phyloP scores from a whole-genome alignment of 208 protist species.

The Trypanosoma theileri region DNA sequence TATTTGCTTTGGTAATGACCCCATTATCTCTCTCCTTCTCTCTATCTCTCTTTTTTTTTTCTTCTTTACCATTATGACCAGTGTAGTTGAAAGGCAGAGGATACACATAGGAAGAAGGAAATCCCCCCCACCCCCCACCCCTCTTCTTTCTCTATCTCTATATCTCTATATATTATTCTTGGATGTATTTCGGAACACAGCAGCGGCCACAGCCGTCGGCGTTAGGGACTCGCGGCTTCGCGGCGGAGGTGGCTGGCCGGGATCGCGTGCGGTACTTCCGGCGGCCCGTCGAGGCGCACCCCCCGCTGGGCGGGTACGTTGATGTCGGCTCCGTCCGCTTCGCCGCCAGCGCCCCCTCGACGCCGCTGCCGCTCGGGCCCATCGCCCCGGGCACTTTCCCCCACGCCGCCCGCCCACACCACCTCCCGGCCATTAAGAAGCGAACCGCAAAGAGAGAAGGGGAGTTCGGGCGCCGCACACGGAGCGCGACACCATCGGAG shows the following conservation, averaged over 20 bases:
- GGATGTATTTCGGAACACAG: conserved; percentile 16
- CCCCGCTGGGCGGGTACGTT: conserved; percentile 26
- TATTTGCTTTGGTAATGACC: too few relatives aligned
- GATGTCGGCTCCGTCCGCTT: conserved; percentile 29
- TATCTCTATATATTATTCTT: neutral
- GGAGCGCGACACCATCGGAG: neutral
- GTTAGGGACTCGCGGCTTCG: conserved; percentile 52
- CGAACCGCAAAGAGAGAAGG: neutral
- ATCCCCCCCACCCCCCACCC: too few relatives aligned
- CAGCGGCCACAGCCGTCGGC: conserved; percentile 28
- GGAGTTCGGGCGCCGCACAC: neutral
- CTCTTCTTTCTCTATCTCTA: neutral
- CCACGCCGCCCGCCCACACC: conserved; percentile 29
- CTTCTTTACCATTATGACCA: conserved; percentile 5
- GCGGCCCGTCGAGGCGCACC: conserved; percentile 63
- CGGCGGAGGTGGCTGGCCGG: conserved; percentile 77
- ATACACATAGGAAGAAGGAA: neutral
- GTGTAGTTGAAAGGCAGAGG: neutral
- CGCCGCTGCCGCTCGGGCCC: conserved; percentile 1
- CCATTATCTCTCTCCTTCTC: conserved; percentile 4
- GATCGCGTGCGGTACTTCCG: conserved; percentile 90
- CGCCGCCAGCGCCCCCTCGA: conserved; percentile 21
- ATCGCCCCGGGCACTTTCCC: conserved; percentile 28
- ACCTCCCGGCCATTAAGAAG: conserved; percentile 12
- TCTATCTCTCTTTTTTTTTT: conserved; percentile 14